Evolutionary conservation across 148 eudicot species (phyloP), one percentile per base, ranked within the genome.

Genomic region (Cornus florida): DNA sequence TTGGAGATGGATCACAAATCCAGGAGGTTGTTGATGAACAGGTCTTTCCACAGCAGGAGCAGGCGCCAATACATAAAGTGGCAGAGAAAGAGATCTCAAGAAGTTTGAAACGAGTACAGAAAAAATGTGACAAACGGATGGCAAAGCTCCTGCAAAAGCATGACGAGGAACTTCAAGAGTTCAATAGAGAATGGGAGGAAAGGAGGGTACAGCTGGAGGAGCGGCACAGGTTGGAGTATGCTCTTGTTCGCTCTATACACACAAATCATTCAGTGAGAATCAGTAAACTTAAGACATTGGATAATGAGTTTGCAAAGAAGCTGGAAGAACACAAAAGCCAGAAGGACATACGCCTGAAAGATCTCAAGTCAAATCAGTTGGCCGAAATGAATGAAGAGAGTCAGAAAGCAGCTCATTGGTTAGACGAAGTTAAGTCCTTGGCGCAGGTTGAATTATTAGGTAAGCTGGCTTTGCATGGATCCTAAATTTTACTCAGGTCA

Each of bases 331-430:
- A 68, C 38, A 81, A 87, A 35, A 67, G 46, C 68, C 73, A 82
- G 41, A 88, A 83, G 75, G 87, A 79, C 43, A 50, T 6, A 64
- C 13, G 43, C 48, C 89, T 82, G 56, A 79, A 87, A 78, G 85
- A 82, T 23, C 84, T 90, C 4, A 71, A 84, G 85, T 86, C 83
- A 82, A 84, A 80, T 77, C 91, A 91, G 7, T 76, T 79, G 77
- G 77, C 76, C 76, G 91, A 84, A 83, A 85, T 48, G 50, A 74
- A 76, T 32, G 85, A 69, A 39, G 89, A 84, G 80, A 80, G 78
- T 62, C 73, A 70, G 48, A 90, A 83, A 84, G 80, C 75, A 62
- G 77, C 76, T 33, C 72, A 35, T 14, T 79, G 72, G 89, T 79
- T 85, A 80, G 84, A 87, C 50, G 75, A 80, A 64, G 74, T 76